phyloP scores from a whole-genome alignment of 1,284 basidiomycete genomes.

The Xanthoconium separans region DNA sequence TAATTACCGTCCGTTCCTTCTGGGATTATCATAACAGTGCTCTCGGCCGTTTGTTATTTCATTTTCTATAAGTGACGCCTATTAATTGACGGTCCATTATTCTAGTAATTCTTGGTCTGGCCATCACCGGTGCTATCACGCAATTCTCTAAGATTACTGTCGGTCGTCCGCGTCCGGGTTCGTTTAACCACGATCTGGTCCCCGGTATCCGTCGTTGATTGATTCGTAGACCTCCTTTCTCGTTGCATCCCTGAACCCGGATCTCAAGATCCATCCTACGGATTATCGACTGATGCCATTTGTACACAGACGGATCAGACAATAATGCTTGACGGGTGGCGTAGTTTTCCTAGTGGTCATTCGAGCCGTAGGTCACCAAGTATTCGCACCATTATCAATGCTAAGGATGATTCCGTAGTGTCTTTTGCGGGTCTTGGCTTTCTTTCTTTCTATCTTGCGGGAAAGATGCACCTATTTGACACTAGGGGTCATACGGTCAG shows the following conservation, averaged over 20 bases:
- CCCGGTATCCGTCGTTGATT: neutral
- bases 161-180: constrained; percentile 85
- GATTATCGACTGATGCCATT: constrained; percentile 72
- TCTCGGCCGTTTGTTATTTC: constrained; percentile 62
- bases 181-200: constrained; percentile 1
- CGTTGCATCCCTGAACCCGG: constrained; percentile 78
- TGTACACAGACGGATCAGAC: constrained; percentile 70
- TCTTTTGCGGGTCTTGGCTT: constrained; percentile 93
- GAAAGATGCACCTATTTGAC: constrained; percentile 92
- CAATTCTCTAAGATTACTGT: constrained; percentile 87
- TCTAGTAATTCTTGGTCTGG: constrained; percentile 70
- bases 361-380: constrained; percentile 61
- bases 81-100: neutral
- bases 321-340: constrained; percentile 82
- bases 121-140: constrained; percentile 79
- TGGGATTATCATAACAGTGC: constrained; percentile 89
- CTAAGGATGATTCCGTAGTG: constrained; percentile 45
- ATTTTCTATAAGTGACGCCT: constrained; percentile 11
- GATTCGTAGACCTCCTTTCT: constrained; percentile 66
- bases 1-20: constrained; percentile 70
- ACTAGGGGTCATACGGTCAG: constrained; percentile 73
- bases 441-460: constrained; percentile 84
- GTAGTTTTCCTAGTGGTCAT: constrained; percentile 94
- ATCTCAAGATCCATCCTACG: constrained; percentile 68
- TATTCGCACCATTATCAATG: neutral